Evolutionary conservation across 352 stramenopile species (phyloP), one percentile per base, ranked within the genome.

Genomic region (Phytophthora crassamura): DNA sequence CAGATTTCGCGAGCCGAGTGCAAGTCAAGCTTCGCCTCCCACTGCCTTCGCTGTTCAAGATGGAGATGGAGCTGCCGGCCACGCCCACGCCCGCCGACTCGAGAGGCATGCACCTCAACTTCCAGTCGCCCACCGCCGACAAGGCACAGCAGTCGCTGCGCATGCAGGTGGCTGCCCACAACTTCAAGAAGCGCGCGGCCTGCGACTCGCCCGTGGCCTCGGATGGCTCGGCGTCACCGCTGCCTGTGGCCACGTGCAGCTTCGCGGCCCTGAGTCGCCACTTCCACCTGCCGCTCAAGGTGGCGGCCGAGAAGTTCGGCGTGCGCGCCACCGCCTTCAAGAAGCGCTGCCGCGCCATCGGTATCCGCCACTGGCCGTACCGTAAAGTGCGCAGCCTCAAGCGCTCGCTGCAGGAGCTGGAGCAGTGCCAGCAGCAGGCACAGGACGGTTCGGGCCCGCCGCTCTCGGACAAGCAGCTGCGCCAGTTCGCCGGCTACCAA

Each of bases 381-480:
- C 76, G 80, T 18, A 91, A 91, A 48, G 83, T 91, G 30, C 80
- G 83, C 41, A 89, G 78, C 42, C 70, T 91, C 46, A 90, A 89
- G 59, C 78, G 83, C 1, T 87, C 77, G 7, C 59, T 91, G 18
- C 78, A 86, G 16, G 83, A 91, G 65, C 81, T 91, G 32, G 82
- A 78, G 56, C 70, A 84, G 49, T 93, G 81, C 47, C 73, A 88
- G 41, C 80, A 90, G 39, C 76, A 90, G 39, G 58, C 84, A 7
- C 64, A 76, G 46, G 71, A 76, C 55, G 74, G 71, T 11, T 66
- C 69, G 9, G 74, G 74, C 9, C 74, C 69, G 30, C 69, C 69
- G 14, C 78, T 93, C 42, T 89, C 86, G 56, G 82, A 91, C 47
- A 94, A 94, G 68, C 85, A 94, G 55, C 52, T 88, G 20, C 78